Evolutionary conservation across 2,329 filamentous ascomycete genomes (phyloP).

Genomic region (Periconia sp.): DNA sequence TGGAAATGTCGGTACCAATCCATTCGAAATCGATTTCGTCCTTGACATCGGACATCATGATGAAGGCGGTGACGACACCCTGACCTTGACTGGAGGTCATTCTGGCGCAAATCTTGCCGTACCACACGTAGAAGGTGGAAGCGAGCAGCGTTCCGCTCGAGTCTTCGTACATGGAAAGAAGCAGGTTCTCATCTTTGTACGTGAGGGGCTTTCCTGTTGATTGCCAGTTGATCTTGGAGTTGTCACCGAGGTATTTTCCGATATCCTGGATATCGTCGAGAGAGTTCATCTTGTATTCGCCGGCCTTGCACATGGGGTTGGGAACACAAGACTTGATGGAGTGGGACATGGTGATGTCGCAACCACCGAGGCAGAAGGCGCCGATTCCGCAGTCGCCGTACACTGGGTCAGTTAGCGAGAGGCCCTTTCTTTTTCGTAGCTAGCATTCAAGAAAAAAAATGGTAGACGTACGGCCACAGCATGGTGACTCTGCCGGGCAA

Average conservation of each 20-base stretch:
- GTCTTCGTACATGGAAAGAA: constrained; percentile 86
- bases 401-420: constrained; percentile 56
- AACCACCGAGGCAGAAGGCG: constrained; percentile 93
- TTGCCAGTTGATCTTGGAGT: constrained; percentile 82
- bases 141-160: constrained; percentile 87
- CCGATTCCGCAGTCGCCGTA: constrained; percentile 92
- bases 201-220: constrained; percentile 73
- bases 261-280: constrained; percentile 72
- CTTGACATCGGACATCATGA: constrained; percentile 91
- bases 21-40: constrained; percentile 99
- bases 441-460: background rate
- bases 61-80: constrained; percentile 97
- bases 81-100: constrained; percentile 81
- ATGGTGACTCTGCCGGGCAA: constrained; percentile 65
- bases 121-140: constrained; percentile 90
- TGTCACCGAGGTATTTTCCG: constrained; percentile 82
- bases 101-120: constrained; percentile 84
- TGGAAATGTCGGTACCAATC: constrained; percentile 74
- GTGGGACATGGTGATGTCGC: constrained; percentile 84
- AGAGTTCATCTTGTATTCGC: constrained; percentile 71
- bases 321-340: constrained; percentile 83
- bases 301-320: constrained; percentile 76
- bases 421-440: background rate
- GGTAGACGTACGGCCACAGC: constrained; percentile 42
- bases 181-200: constrained; percentile 62